These are phyloP conservation scores for Globisporangium paroecandrum DNA, from an alignment of 352 stramenopile genomes.

Conservation along the genomic window DNA sequence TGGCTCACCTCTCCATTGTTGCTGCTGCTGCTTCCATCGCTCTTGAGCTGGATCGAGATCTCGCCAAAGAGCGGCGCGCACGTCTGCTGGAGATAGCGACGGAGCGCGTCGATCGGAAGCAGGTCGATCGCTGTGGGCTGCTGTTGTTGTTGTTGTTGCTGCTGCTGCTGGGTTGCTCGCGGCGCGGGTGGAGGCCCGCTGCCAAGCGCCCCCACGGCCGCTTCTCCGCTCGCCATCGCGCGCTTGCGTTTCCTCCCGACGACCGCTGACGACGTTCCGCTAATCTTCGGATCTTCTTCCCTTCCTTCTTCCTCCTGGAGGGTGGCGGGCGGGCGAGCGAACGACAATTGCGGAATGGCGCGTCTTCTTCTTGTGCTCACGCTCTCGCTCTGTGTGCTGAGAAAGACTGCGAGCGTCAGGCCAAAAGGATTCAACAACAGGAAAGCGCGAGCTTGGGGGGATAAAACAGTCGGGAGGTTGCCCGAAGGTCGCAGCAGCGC, in stretches of 20 bases:
- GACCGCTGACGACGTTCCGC: conserved; percentile 18
- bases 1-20: conserved; percentile 1
- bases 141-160: conserved; percentile 21
- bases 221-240: conserved; percentile 13
- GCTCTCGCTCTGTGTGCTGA: not conserved
- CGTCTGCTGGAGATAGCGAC: conserved; percentile 57
- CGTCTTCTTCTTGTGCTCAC: not conserved
- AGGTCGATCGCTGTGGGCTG: conserved; percentile 29
- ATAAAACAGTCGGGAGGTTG: not conserved
- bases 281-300: conserved; percentile 17
- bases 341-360: conserved; percentile 12
- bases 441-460: not conserved
- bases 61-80: conserved; percentile 70
- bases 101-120: conserved; percentile 43
- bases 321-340: conserved; percentile 5
- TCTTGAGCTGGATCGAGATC: conserved; percentile 31
- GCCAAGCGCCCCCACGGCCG: conserved; percentile 7
- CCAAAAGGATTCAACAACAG: not conserved
- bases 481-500: not conserved
- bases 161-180: conserved; percentile 21
- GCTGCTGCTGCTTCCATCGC: conserved; percentile 5
- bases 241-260: conserved; percentile 19
- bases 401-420: not conserved
- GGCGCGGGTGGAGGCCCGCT: conserved; percentile 1
- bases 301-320: conserved; percentile 9